Evolutionary conservation across 2,329 filamentous ascomycete species (phyloP), one percentile per base, ranked within the genome.

Genomic region (Grosmannia penicillata): DNA sequence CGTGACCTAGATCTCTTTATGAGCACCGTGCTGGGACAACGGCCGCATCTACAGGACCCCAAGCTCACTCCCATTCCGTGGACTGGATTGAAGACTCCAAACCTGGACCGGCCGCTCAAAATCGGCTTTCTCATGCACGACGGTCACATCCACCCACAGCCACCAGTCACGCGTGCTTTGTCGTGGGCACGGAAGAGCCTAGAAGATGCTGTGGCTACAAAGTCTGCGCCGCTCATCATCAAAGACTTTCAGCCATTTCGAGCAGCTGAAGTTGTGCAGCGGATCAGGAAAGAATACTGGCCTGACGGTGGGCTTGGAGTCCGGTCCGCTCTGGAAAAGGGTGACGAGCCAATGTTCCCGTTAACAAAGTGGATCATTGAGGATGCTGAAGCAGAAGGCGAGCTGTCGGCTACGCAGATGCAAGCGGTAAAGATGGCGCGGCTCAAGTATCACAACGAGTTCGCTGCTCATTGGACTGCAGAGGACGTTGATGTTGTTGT

Each of bases 1-100:
- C 60, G 63, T 2, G 68, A 66, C 0, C 48, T 82, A 13, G 65
- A 65, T 28, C 53, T 82, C 3, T 43, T 40, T 2, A 62, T 74
- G 35, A 2, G 66, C 72, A 47, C 66, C 0, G 51, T 82, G 3
- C 56, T 84, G 2, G 61, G 58, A 11, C 65, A 65, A 21, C 48
- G 72, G 35, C 79, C 79, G 0, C 83, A 79, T 78, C 1, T 57
- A 70, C 44, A 62, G 63, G 79, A 84, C 51, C 78, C 79, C 0
- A 56, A 75, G 1, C 73, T 78, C 0, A 56, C 73, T 37, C 74
- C 80, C 15, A 60, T 84, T 1, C 78, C 78, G 0, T 84, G 39
- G 39, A 36, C 26, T 5, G 39, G 34, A 6, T 24, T 40, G 62
- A 0, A 50, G 71, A 1, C 56, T 72, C 29, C 47, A n/a, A n/a